Base-by-base conservation (phyloP, 2,329 filamentous ascomycete genomes). In the Intubia oerlemansii region DNA sequence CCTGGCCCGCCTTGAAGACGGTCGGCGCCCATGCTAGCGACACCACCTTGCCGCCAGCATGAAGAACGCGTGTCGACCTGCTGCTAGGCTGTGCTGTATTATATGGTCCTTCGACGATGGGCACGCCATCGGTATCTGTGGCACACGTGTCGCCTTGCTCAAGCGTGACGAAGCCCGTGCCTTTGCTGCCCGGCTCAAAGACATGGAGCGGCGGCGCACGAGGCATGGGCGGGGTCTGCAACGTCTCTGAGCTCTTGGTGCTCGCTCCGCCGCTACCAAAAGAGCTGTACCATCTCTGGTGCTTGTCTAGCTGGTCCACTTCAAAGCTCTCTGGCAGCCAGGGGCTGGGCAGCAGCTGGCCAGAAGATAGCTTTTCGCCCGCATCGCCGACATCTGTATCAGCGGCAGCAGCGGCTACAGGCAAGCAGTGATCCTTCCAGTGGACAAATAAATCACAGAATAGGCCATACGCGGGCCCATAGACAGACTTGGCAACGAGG, bases 251-350 rank as follows among this genome's bases (percentile, higher is more conserved):
- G 19, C 19, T 21, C 8, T n/a, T 8, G 19, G 8, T n/a, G n/a
- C 8, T 21, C 8, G 8, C 8, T 21, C 19, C 19, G 8, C 8
- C n/a, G n/a, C 19, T 21, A 8, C 8, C 28, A 8, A 17, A 22
- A 2, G 15, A 11, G 9, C 33, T 28, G 22, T 42, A 42, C 48
- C 48, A 52, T 5, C 17, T 20, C 7, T 21, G 26, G 32, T 48
- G 50, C 16, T 41, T 41, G n/a, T 38, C 35, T 1, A 44, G 42
- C 32, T 52, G 46, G 14, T 42, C 41, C 3, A 38, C 36, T 29
- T 56, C 52, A 19, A 50, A 49, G 8, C 38, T 35, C 7, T 43
- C 42, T 1, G 48, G 41, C 16, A 55, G 40, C 56, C 56, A 58
- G 7, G 53, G 49, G 14, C 47, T 52, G 17, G 41, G 43, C 23